Base-by-base conservation (phyloP, 805 yeast species). In the Wickerhamomyces xylosicus region DNA sequence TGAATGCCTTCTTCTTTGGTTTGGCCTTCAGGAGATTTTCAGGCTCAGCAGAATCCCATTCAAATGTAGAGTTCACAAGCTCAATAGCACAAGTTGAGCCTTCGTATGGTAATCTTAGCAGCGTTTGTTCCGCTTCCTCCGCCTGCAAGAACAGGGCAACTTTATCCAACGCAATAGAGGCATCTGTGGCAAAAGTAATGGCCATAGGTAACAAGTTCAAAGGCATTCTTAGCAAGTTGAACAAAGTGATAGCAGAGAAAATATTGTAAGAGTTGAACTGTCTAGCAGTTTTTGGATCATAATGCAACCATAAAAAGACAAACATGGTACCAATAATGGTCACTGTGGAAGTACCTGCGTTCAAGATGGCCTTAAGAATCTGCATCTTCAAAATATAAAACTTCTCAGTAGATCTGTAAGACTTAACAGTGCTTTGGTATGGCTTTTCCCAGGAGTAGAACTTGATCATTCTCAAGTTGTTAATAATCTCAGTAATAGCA, bases 381-480 rank as follows among this genome's bases (percentile, higher is more conserved):
- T 83, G 89, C 66, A 85, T 72, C 38, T 61, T 64, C 45, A 77
- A 69, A 42, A 89, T 70, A 37, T 66, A 63, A 4, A 52, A 48
- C 71, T 84, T 77, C 59, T 87, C 97, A 17, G 63, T 53, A 0
- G 54, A 50, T 55, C 97, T 72, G 20, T 74, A 65, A 11, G 64
- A 67, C 14, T 73, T 52, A 28, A 89, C 70, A 38, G 69, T 63
- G 9, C 67, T 57, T 39, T 68, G 67, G 55, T 85, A 89, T 1
- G 96, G 87, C 25, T 67, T 67, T 60, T 89, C 97, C 96, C 96
- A 89, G 1, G 94, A 84, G 56, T 87, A 89, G 56, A 72, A 83
- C 62, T 89, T 89, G 57, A 89, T 84, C 64, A 81, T 71, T 53
- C 83, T 85, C 69, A 89, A 73, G 47, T 82, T 77, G 52, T 72